phyloP scores from a whole-genome alignment of 2,329 filamentous ascomycete species.

The Diaporthe velutina region DNA sequence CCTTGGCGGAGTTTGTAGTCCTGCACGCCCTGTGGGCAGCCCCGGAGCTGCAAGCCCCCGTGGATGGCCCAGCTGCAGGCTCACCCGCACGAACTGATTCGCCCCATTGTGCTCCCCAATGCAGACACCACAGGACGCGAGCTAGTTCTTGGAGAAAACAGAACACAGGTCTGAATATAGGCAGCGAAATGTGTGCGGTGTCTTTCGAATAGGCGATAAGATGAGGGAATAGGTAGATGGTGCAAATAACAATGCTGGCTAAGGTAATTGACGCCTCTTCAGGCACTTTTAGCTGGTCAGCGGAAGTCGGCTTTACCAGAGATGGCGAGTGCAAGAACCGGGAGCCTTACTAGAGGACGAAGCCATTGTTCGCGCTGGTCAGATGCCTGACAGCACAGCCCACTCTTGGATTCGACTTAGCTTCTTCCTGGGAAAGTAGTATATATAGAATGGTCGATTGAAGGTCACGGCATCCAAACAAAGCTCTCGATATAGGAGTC shows the following conservation, averaged over 20 bases:
- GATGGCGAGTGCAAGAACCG: background rate
- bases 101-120: background rate
- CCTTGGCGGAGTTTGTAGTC: background rate
- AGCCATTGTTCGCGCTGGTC: background rate
- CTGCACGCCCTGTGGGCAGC: background rate
- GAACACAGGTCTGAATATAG: background rate
- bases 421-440: background rate
- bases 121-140: background rate
- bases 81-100: background rate
- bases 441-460: background rate
- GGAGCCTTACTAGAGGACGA: background rate
- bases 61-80: background rate
- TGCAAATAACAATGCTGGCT: background rate
- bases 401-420: too few relatives aligned
- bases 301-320: too few relatives aligned
- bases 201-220: background rate
- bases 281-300: background rate
- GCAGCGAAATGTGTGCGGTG: background rate
- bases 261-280: background rate
- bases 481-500: background rate
- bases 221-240: background rate
- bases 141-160: background rate
- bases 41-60: background rate
- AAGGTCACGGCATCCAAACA: background rate
- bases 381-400: background rate